phyloP scores from a whole-genome alignment of 768 basidiomycete species.

The Boletus fagicola region DNA sequence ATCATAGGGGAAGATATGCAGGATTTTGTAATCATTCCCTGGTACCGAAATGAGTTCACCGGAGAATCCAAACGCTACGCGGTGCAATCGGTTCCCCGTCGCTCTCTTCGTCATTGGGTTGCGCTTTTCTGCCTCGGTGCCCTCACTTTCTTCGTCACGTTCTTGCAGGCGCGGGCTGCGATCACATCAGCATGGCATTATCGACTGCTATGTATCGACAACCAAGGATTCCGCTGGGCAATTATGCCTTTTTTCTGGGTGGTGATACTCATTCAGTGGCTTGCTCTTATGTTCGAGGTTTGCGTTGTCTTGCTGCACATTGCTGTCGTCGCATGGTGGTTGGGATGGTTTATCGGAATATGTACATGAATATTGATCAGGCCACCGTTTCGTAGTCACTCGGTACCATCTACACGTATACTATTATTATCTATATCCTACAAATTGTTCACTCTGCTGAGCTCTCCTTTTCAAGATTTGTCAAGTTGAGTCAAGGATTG shows the following conservation, averaged over 20 bases:
- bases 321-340: slow-evolving; percentile 69
- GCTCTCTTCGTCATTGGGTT: slow-evolving; percentile 69
- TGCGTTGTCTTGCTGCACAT: slow-evolving; percentile 56
- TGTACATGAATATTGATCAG: slow-evolving; percentile 31
- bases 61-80: slow-evolving; percentile 69
- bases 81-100: slow-evolving; percentile 54
- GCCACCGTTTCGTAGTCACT: neutral
- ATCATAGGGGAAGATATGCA: slow-evolving; percentile 78
- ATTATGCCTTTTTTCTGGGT: slow-evolving; percentile 62
- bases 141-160: slow-evolving; percentile 44
- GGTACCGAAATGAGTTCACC: slow-evolving; percentile 82
- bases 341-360: slow-evolving; percentile 65
- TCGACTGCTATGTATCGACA: slow-evolving; percentile 55
- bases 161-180: slow-evolving; percentile 60
- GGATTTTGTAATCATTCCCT: slow-evolving; percentile 78
- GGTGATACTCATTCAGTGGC: slow-evolving; percentile 65
- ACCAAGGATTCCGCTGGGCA: slow-evolving; percentile 62
- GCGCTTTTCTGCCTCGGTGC: slow-evolving; percentile 54
- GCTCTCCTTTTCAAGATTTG: neutral
- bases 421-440: slow-evolving; percentile 14
- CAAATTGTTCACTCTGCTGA: neutral
- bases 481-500: slow-evolving; percentile 2
- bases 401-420: slow-evolving; percentile 7
- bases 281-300: slow-evolving; percentile 59
- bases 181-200: slow-evolving; percentile 52